These are phyloP conservation scores for Scenedesmus sp. DNA, from an alignment of 163 green algal genomes.

Conservation along the genomic window DNA sequence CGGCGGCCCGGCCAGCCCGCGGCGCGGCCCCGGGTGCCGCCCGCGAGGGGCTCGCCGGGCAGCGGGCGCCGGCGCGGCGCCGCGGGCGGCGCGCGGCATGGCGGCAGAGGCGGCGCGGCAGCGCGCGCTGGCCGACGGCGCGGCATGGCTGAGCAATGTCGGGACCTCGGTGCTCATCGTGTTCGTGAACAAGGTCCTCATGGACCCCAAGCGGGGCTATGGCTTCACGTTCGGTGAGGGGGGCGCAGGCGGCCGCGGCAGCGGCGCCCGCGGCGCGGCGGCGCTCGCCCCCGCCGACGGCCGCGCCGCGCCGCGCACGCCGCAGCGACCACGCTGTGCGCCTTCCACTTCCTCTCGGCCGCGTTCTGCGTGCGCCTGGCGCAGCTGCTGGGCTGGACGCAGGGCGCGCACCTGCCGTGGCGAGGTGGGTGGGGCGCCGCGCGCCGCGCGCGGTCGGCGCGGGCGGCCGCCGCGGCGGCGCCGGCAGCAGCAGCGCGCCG, in stretches of 20 bases:
- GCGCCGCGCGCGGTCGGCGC: too few relatives aligned
- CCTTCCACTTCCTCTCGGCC: slow-evolving; percentile 49
- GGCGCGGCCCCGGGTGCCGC: too few relatives aligned
- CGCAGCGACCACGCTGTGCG: slow-evolving; percentile 42
- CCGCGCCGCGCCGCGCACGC: background rate
- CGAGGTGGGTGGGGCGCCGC: too few relatives aligned
- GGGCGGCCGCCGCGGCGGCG: too few relatives aligned
- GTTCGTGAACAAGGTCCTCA: slow-evolving; percentile 96
- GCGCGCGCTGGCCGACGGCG: slow-evolving; percentile 1
- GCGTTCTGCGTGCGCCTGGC: slow-evolving; percentile 2
- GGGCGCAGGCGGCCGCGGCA: background rate
- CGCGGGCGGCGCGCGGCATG: too few relatives aligned
- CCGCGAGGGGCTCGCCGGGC: too few relatives aligned
- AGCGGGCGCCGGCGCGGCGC: too few relatives aligned
- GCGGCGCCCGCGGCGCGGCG: background rate
- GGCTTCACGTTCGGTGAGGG: slow-evolving; percentile 66
- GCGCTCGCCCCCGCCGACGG: background rate
- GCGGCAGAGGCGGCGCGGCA: too few relatives aligned
- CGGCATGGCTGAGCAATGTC: slow-evolving; percentile 75
- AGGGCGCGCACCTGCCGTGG: slow-evolving; percentile 29
- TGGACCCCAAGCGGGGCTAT: slow-evolving; percentile 77
- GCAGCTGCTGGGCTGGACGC: slow-evolving; percentile 22
- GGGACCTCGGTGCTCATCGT: slow-evolving; percentile 89
- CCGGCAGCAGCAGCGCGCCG: too few relatives aligned
- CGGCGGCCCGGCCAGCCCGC: too few relatives aligned